Evolutionary conservation across 768 basidiomycete genomes (phyloP), one percentile per base, ranked within the genome.

Genomic region (Phylloporus rhodoxanthus): DNA sequence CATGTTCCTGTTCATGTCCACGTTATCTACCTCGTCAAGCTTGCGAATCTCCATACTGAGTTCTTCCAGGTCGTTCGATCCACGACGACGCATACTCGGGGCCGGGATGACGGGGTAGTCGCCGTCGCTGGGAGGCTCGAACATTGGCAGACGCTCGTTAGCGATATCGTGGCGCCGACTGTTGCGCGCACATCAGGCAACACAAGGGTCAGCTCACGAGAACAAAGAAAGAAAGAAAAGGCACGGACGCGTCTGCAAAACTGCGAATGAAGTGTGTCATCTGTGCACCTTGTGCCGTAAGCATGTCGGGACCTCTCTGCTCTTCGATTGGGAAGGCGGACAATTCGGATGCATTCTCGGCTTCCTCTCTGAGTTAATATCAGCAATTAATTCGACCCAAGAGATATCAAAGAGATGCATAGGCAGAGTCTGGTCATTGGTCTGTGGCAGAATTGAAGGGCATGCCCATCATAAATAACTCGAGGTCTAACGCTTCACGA

Each of bases 321-420:
- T 63, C 72, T 44, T 72, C 70, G 6, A 66, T 57, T 30, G 71
- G 68, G 14, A 63, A 54, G 3, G 69, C 45, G 30, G 67, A 50
- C 51, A 91, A 72, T 63, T 91, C 88, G 2, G 87, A 80, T 3
- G 80, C 84, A 52, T 81, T 84, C 70, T 91, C 88, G 1, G 87
- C 76, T 63, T 87, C 88, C 62, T 90, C 85, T 64, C 86, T 88
- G 42, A 8, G 14, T 21, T 15, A 15, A 7, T 41, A 23, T 7
- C 20, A 32, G 17, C 0, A 14, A 26, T 3, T 2, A 8, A 36
- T 20, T 21, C 21, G 7, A 14, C 28, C 14, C 19, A 23, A 3
- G 20, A 4, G n/a, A n/a, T 41, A 29, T 38, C 14, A 30, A 38
- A 42, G 11, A 5, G 17, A 45, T 14, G 3, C 7, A 7, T 26